A percentile compares a stretch with the other conserved stretches of the same genome.
phyloP scores from a whole-genome alignment of 148 eudicot species.

The Nyssa sinensis region DNA sequence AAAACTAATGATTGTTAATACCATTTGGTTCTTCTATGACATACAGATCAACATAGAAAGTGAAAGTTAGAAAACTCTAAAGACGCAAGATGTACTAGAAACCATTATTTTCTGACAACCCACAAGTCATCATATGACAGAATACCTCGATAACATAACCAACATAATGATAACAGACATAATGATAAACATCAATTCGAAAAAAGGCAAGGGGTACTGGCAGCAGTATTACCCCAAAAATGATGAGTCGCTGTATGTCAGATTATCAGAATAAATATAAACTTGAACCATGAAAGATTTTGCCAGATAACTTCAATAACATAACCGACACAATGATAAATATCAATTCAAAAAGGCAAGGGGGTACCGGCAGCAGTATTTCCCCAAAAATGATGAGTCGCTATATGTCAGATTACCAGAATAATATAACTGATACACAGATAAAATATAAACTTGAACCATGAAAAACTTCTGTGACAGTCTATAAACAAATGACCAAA shows the following conservation, averaged over 20 bases:
- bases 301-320: not conserved
- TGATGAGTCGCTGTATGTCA: not conserved
- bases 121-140: not conserved
- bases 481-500: not conserved
- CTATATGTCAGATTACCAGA: not conserved
- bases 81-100: not conserved
- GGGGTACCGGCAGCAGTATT: no score
- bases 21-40: not conserved
- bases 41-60: not conserved
- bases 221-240: not conserved
- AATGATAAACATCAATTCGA: not conserved
- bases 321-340: not conserved
- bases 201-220: not conserved
- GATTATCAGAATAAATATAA: not conserved
- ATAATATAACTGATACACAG: not conserved
- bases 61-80: not conserved
- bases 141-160: not conserved
- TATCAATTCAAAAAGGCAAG: no score
- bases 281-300: not conserved
- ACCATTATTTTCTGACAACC: not conserved
- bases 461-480: not conserved
- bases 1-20: not conserved
- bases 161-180: not conserved
- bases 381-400: not conserved
- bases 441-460: not conserved